Conservation (phyloP, 2,329 filamentous ascomycete genomes). For the Xylaria sp. region DNA sequence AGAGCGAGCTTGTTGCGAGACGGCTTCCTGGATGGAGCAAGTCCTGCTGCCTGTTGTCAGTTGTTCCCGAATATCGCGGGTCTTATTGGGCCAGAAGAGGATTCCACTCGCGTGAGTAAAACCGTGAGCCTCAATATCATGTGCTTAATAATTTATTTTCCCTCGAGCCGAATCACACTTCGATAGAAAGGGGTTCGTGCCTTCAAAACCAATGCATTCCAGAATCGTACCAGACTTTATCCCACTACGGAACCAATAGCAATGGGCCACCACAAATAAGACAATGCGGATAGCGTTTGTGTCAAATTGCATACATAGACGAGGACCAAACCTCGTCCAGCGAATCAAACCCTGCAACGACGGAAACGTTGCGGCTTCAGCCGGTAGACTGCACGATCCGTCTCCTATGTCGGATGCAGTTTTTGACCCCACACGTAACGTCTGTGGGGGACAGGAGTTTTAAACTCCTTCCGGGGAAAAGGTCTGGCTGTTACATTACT, state of each 20-base stretch:
- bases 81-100: conserved; percentile 1
- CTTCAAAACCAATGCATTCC: conserved; percentile 8
- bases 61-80: conserved; percentile 7
- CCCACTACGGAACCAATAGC: conserved; percentile 19
- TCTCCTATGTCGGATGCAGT: conserved; percentile 26
- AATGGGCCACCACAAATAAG: not conserved
- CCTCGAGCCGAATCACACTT: not conserved
- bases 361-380: not conserved
- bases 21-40: conserved; percentile 20
- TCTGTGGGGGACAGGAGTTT: conserved; percentile 3
- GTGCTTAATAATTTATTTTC: not conserved
- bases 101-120: conserved; percentile 15
- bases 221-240: conserved; percentile 20
- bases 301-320: conserved; percentile 14
- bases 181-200: not conserved
- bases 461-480: not conserved
- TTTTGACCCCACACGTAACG: conserved; percentile 2
- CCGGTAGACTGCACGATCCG: conserved; percentile 1
- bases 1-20: not conserved
- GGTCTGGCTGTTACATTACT: not conserved
- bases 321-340: conserved; percentile 3
- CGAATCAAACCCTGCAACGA: not conserved
- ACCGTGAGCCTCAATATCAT: conserved; percentile 11
- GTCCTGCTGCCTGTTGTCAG: not conserved
- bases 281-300: not conserved